Conservation (phyloP, 306 rosid species). For the Elaeagnus macrophylla region DNA sequence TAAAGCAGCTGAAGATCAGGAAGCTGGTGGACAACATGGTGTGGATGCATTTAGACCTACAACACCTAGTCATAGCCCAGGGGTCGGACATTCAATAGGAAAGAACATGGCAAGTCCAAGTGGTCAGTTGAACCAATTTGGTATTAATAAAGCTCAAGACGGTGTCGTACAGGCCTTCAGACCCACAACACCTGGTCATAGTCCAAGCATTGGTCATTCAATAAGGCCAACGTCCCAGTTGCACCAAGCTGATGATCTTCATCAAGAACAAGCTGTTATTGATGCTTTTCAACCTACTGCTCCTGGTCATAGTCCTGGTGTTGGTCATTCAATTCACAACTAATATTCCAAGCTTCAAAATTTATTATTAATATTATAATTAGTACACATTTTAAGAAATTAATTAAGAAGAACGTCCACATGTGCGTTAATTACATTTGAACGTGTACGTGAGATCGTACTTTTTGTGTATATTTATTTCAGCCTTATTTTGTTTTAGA, state of each 20-base stretch:
- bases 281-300: slow-evolving; percentile 57
- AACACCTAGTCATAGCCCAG: slow-evolving; percentile 45
- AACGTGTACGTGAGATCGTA: too few relatives aligned
- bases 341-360: slow-evolving; percentile 1
- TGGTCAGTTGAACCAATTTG: background rate
- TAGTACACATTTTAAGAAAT: background rate
- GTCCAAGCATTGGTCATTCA: background rate
- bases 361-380: too few relatives aligned
- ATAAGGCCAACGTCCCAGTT: slow-evolving; percentile 2
- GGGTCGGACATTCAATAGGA: slow-evolving; percentile 32
- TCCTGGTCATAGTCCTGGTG: slow-evolving; percentile 78
- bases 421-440: too few relatives aligned
- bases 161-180: slow-evolving; percentile 4
- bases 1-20: too few relatives aligned
- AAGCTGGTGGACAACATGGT: background rate
- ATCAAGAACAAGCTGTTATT: background rate
- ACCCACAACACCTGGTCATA: slow-evolving; percentile 20
- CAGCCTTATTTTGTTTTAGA: too few relatives aligned
- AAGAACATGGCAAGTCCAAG: slow-evolving; percentile 10
- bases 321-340: slow-evolving; percentile 54
- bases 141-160: background rate
- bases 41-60: slow-evolving; percentile 40
- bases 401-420: background rate
- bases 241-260: background rate
- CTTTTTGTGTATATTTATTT: too few relatives aligned